Percentiles rank a stretch among this genome's conserved stretches.
These are phyloP conservation scores for Phialophora macrospora DNA, from an alignment of 2,329 filamentous ascomycete species.

Conservation along the genomic window DNA sequence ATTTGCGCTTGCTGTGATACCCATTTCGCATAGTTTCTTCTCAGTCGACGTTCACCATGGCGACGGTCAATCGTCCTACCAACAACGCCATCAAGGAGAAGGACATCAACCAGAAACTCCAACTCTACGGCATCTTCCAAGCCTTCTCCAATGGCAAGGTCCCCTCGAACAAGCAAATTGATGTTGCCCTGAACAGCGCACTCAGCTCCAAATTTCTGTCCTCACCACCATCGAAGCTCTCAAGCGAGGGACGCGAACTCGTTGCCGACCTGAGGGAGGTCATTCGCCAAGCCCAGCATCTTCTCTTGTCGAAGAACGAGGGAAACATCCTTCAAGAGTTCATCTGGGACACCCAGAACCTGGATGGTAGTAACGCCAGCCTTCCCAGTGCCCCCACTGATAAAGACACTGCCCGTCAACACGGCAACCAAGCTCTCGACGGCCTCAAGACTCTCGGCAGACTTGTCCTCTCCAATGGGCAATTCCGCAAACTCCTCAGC, in stretches of 20 bases:
- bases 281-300: slow-evolving; percentile 79
- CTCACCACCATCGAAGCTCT: slow-evolving; percentile 76
- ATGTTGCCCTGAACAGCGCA: slow-evolving; percentile 89
- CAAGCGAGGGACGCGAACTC: slow-evolving; percentile 77
- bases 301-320: slow-evolving; percentile 91
- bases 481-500: slow-evolving; percentile 87
- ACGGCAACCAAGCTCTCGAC: slow-evolving; percentile 81
- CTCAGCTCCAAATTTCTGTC: slow-evolving; percentile 72
- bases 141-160: slow-evolving; percentile 90
- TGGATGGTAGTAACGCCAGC: slow-evolving; percentile 63
- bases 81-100: slow-evolving; percentile 77
- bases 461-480: slow-evolving; percentile 90
- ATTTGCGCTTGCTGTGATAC: slow-evolving; percentile 29
- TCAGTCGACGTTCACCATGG: slow-evolving; percentile 27
- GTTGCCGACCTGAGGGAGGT: slow-evolving; percentile 78
- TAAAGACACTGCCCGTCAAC: slow-evolving; percentile 78
- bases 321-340: slow-evolving; percentile 95
- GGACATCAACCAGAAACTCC: slow-evolving; percentile 87
- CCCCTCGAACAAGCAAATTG: slow-evolving; percentile 94
- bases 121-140: slow-evolving; percentile 71
- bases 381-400: slow-evolving; percentile 70
- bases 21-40: slow-evolving; percentile 17
- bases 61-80: slow-evolving; percentile 71
- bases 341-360: slow-evolving; percentile 87
- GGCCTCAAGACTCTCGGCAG: slow-evolving; percentile 87